Base-by-base conservation (phyloP, 2,329 filamentous ascomycete genomes). In the Drechslera avenae region DNA sequence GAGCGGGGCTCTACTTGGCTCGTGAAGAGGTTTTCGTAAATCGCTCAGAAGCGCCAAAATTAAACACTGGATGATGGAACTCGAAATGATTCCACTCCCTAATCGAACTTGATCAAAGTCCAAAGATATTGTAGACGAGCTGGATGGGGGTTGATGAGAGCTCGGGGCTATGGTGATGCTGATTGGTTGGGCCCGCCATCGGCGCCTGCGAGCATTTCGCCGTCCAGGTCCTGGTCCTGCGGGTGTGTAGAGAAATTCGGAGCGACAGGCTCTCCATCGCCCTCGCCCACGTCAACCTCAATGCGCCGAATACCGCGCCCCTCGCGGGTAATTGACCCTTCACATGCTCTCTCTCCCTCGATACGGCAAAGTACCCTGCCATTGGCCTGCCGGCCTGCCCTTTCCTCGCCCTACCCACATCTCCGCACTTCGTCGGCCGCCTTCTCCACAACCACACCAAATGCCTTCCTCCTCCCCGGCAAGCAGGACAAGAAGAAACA, bases 1-100 rank as follows among this genome's bases (percentile, higher is more conserved):
- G 94, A 99, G 73, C 76, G 91, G 67, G 94, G 94, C 12, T 69
- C 67, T 7, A 84, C 77, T 1, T 93, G 90, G 89, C 81, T 89
- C 18, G 85, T 84, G 21, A 86, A 85, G 64, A 90, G 84, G 67
- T 94, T 96, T 69, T 78, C 77, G 12, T 63, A 60, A 39, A 19
- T 45, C 36, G 32, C 32, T 33, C 39, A 19, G 5, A 23, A 23
- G 21, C 26, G 9, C 12, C 26, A 12, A 7, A 7, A 23, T 23
- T 4, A 23, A 4, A 7, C 4, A 4, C 21, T 4, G 4, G 21
- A 23, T 23, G 21, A 23, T 23, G 21, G 21, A 23, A 23, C n/a
- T n/a, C n/a, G n/a, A n/a, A n/a, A n/a, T n/a, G n/a, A n/a, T n/a
- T n/a, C n/a, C n/a, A n/a, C n/a, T n/a, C n/a, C n/a, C n/a, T 23